These are phyloP conservation scores for Strobilomyces echinocephalus DNA, from an alignment of 768 basidiomycete genomes.

Conservation along the genomic window DNA sequence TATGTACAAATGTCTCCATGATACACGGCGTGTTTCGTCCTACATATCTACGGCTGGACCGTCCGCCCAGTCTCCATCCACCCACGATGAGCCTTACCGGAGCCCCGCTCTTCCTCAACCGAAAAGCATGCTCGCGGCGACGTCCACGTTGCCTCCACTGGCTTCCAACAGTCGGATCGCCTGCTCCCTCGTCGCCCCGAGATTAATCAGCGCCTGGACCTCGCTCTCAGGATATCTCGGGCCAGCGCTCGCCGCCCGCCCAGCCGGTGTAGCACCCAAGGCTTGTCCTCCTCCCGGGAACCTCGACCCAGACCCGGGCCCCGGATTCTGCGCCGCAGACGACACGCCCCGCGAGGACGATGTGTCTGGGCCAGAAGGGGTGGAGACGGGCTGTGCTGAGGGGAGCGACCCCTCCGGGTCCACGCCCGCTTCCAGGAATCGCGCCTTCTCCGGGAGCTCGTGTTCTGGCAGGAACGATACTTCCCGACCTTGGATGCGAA, in stretches of 20 bases:
- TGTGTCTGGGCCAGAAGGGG: constrained; percentile 13
- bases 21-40: neutral
- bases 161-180: constrained; percentile 76
- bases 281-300: constrained; percentile 73
- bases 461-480: constrained; percentile 90
- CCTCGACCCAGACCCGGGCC: constrained; percentile 13
- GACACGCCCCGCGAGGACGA: constrained; percentile 10
- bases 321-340: constrained; percentile 39
- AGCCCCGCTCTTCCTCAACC: constrained; percentile 26
- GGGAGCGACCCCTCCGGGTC: constrained; percentile 22
- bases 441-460: constrained; percentile 82
- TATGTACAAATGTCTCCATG: constrained; percentile 2
- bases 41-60: neutral
- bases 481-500: constrained; percentile 90
- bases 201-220: constrained; percentile 62
- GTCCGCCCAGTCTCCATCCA: neutral
- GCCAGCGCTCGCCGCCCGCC: constrained; percentile 37
- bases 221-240: constrained; percentile 53
- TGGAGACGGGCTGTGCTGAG: constrained; percentile 15
- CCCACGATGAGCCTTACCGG: neutral
- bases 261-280: constrained; percentile 43
- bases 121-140: constrained; percentile 86
- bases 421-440: constrained; percentile 36
- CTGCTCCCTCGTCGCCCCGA: constrained; percentile 73
- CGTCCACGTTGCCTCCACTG: constrained; percentile 80